Evolutionary conservation across 441 rosid genomes (phyloP).

Genomic region (Gossypium schwendimanii): DNA sequence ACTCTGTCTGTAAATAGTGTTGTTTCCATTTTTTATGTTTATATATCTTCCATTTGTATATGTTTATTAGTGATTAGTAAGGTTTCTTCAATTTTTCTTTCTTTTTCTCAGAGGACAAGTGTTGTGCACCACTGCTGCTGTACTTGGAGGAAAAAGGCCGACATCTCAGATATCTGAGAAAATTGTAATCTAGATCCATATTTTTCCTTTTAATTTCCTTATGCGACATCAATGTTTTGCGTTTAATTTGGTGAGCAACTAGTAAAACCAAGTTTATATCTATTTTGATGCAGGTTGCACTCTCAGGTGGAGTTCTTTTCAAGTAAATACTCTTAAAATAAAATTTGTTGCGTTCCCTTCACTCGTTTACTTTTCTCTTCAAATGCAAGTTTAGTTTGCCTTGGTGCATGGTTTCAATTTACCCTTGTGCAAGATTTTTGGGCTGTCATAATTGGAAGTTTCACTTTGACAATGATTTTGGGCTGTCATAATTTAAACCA

Average conservation of each 20-base stretch:
- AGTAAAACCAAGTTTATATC: not conserved
- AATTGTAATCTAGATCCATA: conserved; percentile 36
- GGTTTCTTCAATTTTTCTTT: not conserved
- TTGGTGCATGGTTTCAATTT: too few relatives aligned
- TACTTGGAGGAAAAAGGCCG: conserved; percentile 90
- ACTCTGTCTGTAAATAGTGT: too few relatives aligned
- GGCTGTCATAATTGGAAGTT: too few relatives aligned
- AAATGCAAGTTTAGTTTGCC: too few relatives aligned
- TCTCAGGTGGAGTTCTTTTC: conserved; percentile 83
- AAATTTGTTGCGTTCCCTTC: too few relatives aligned
- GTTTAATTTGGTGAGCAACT: not conserved
- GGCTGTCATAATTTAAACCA: not conserved
- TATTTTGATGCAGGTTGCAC: conserved; percentile 56
- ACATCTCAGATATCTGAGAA: conserved; percentile 89
- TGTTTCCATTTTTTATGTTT: not conserved
- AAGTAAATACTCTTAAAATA: not conserved
- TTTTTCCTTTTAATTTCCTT: not conserved
- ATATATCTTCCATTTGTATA: not conserved
- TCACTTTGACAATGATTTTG: not conserved
- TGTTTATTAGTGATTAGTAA: not conserved
- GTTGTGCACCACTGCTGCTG: conserved; percentile 81
- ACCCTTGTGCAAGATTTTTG: too few relatives aligned
- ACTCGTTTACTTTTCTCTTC: too few relatives aligned
- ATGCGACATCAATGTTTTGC: not conserved
- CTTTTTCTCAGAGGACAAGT: conserved; percentile 58